Evolutionary conservation across 2,329 filamentous ascomycete genomes (phyloP), one percentile per base, ranked within the genome.

Genomic region (Dothideomycetes sp.): DNA sequence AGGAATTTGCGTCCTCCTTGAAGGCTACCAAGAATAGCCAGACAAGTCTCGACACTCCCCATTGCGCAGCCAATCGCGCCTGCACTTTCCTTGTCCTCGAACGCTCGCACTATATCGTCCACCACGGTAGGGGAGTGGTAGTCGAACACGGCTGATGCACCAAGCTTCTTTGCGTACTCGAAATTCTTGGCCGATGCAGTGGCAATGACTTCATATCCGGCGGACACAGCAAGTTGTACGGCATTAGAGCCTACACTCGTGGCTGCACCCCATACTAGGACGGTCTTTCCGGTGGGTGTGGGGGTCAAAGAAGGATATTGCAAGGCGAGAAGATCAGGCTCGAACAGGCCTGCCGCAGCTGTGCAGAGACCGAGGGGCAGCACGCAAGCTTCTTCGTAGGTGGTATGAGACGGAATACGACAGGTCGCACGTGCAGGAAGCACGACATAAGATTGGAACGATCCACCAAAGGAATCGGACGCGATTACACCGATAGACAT

Each of bases 261-360:
- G 3, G 66, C 62, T 0, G 70, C 73, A n/a, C 71, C 71, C 66
- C 69, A 75, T 11, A 74, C 51, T 4, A 74, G 47, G 0, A 68
- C 30, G 34, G 56, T 49, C 36, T 63, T 55, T 12, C 54, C 54
- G 4, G 47, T 53, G 2, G 45, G 14, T 29, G 55, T 44, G 8
- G 34, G 31, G 17, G 18, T n/a, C 9, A 37, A 4, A 4, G 33
- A 42, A 7, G 48, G 45, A 24, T 35, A 37, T 7, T 41, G 36
- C 12, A 50, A 29, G 12, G 27, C 37, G 18, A 51, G 41, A 17
- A 47, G 41, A 17, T 47, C 49, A 10, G 47, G 42, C 32, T 52
- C 42, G 33, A 51, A 51, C 19, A 45, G 45, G 17, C 44, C 10
- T 17, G 38, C 35, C 39, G 42, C 51, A 14, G 31, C 31, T 2